Evolutionary conservation across 176 grass and related monocot genomes (phyloP), one percentile per base, ranked within the genome.

Genomic region (Echinochloa phyllopogon): DNA sequence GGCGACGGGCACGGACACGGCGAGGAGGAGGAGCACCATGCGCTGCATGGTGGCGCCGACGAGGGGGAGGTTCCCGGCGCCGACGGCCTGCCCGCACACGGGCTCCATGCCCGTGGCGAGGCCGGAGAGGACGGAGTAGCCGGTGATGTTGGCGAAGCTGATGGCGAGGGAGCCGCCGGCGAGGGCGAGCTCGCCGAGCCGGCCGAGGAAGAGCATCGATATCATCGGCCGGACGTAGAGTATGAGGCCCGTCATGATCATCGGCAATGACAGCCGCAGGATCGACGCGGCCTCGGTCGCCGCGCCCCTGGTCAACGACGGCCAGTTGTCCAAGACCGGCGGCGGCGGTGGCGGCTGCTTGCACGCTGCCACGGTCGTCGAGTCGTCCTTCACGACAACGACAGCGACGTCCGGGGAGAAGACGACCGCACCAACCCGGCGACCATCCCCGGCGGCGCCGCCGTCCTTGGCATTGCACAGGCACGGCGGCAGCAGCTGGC

Each of bases 151-250:
- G 57, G 94, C 97, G 74, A 99, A 99, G 4, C 97, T 94, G 45
- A 99, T 96, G 62, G 97, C 94, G 11, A 99, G 92, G 6, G 94
- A 91, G 21, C 97, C 97, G 20, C 97, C 97, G 29, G 97, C 97
- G 41, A 99, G 94, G 16, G 88, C 86, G 12, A 99, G 91, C 39
- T 88, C 93, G 45, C 97, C 94, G 40, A 99, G 86, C 64, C 76
- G 74, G 69, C 97, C 97, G 1, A 99, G 92, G 53, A 99, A 99
- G 3, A 99, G 84, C 97, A 99, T 99, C 45, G 97, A 99, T n/a
- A 99, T 92, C 90, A 96, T 96, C 24, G 97, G 93, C 2, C 97
- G 89, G 40, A 90, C 82, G 65, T 96, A 99, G 50, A 99, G 72
- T 44, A 99, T 87, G 39, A 99, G 88, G 2, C 93, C 94, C 33